phyloP scores from a whole-genome alignment of 2,329 filamentous ascomycete genomes.

The Aspergillus proliferans region DNA sequence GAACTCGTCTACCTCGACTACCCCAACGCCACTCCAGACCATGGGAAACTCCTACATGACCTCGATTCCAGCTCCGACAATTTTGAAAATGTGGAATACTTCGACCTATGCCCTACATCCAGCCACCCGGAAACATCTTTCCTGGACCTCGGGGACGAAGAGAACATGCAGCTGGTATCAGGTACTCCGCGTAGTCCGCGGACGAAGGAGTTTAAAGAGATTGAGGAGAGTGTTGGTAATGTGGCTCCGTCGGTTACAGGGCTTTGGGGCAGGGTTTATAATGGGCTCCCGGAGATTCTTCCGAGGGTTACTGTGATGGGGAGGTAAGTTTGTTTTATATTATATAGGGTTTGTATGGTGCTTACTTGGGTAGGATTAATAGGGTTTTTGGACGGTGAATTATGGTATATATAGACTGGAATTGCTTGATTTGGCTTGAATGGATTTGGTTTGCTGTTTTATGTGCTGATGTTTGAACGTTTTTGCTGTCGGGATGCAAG shows the following conservation, averaged over 20 bases:
- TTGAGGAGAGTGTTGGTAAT: background rate
- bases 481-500: no score
- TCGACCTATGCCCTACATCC: background rate
- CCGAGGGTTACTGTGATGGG: background rate
- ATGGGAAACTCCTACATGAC: no score
- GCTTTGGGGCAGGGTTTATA: background rate
- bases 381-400: no score
- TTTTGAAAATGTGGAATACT: background rate
- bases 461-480: no score
- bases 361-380: no score
- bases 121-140: background rate
- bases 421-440: no score
- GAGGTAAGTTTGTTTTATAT: background rate
- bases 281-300: background rate
- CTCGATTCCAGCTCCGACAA: no score
- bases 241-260: background rate
- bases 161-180: background rate
- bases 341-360: background rate
- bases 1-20: background rate
- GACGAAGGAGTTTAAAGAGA: background rate
- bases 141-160: background rate
- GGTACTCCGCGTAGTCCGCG: background rate
- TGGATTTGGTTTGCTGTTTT: no score
- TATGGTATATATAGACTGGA: no score
- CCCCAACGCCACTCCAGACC: no score